Evolutionary conservation across 2,329 filamentous ascomycete genomes (phyloP), one percentile per base, ranked within the genome.

Genomic region (Colletotrichum falcatum): DNA sequence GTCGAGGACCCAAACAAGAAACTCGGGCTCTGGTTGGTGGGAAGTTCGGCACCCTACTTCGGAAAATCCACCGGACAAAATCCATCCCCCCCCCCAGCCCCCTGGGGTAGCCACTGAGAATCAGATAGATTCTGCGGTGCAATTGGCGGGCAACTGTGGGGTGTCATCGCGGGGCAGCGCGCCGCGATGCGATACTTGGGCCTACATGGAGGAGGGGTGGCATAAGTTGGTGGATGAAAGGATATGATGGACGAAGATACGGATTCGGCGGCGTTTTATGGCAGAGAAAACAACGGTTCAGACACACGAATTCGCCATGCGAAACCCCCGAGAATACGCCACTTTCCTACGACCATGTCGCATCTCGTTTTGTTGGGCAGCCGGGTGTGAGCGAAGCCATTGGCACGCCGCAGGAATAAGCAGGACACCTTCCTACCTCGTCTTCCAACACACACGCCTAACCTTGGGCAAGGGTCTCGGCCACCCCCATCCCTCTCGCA

Each of bases 21-120:
- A 11, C 49, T 35, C 20, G 26, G 3, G 20, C 61, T 73, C 66
- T 78, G 69, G 80, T 77, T 82, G 76, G 80, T 79, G 80, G 80
- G 77, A 79, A 76, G 79, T 77, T 77, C 76, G 77, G 75, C 75
- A 73, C 4, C 55, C 33, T 58, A 35, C 33, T 49, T 65, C 74
- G 75, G 74, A 77, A 73, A 64, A 75, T 76, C 66, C 60, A 35
- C 60, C 69, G 67, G 61, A 65, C 65, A 66, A 66, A 56, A 63
- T 61, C 33, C 63, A 66, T 69, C 60, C 61, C 60, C 61, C 65
- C 73, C 61, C 66, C 62, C 56, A 23, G 7, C 18, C 62, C 39
- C 54, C 66, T 60, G 46, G 64, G 46, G 23, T 37, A 48, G 35
- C 53, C 59, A 71, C 58, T 26, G 20, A 33, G 16, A 54, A 23